Conservation (phyloP, 2,329 filamentous ascomycete species). For the Sphaerulina vaccinii region DNA sequence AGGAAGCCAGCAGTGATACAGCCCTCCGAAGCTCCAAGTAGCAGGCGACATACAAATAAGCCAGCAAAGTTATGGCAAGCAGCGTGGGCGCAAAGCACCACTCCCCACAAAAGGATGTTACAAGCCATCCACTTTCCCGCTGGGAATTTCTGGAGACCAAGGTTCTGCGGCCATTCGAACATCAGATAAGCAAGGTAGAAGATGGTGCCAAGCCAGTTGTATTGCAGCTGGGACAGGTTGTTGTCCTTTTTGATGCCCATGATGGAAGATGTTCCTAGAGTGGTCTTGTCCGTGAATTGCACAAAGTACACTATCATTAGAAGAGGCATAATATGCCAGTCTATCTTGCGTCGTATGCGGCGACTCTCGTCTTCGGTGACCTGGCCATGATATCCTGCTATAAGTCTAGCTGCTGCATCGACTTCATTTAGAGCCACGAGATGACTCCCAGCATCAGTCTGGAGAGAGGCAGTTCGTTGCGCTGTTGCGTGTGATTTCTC, state of each 20-base stretch:
- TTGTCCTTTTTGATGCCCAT: slow-evolving; percentile 58
- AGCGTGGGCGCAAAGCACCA: slow-evolving; percentile 70
- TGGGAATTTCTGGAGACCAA: slow-evolving; percentile 56
- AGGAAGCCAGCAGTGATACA: slow-evolving; percentile 35
- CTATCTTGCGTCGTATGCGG: slow-evolving; percentile 15
- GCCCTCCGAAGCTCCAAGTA: slow-evolving; percentile 57
- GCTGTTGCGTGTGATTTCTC: neutral
- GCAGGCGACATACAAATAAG: slow-evolving; percentile 61
- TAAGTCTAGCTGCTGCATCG: neutral
- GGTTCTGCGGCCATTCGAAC: slow-evolving; percentile 64
- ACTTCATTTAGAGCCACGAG: neutral
- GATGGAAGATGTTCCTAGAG: slow-evolving; percentile 39
- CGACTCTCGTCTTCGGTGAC: slow-evolving; percentile 8
- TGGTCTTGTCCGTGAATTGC: slow-evolving; percentile 49
- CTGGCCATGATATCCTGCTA: neutral
- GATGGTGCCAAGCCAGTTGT: slow-evolving; percentile 60
- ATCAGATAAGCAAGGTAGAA: slow-evolving; percentile 65
- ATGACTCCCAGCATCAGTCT: neutral
- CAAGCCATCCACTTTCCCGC: slow-evolving; percentile 60
- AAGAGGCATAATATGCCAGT: slow-evolving; percentile 16
- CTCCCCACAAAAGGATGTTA: slow-evolving; percentile 75
- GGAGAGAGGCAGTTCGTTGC: neutral
- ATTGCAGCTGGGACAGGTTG: slow-evolving; percentile 53
- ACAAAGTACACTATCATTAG: slow-evolving; percentile 42
- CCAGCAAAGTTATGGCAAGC: slow-evolving; percentile 47